Evolutionary conservation across 257 asterid species (phyloP).

Genomic region (Verbena officinalis): DNA sequence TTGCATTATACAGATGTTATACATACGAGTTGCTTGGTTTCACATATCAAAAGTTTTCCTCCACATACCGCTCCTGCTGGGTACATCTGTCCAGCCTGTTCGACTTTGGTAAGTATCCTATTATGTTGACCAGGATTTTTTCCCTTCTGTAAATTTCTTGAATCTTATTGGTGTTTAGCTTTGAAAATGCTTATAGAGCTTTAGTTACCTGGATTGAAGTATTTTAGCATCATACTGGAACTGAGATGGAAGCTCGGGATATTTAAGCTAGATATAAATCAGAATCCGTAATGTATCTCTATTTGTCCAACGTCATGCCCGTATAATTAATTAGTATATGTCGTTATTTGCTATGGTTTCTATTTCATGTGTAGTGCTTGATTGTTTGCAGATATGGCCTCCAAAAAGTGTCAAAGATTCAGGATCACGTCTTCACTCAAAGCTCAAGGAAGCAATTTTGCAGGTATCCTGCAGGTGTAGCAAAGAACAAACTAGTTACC

Average conservation of each 20-base stretch:
- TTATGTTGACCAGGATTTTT: neutral
- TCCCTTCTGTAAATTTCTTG: constrained; percentile 11
- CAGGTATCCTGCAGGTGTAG: constrained; percentile 49
- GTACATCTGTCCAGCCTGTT: constrained; percentile 78
- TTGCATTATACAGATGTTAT: constrained; percentile 60
- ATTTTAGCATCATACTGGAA: neutral
- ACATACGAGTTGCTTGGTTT: constrained; percentile 77
- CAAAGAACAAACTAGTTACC: neutral
- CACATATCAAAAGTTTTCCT: constrained; percentile 80
- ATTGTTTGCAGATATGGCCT: constrained; percentile 88
- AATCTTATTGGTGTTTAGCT: neutral
- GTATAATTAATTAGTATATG: neutral
- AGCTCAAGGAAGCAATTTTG: constrained; percentile 85
- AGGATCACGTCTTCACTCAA: constrained; percentile 79
- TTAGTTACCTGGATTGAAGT: constrained; percentile 8
- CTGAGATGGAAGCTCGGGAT: neutral
- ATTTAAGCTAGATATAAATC: constrained; percentile 5
- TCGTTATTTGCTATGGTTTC: neutral
- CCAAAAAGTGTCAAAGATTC: constrained; percentile 94
- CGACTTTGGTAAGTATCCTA: constrained; percentile 60
- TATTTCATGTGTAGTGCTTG: neutral
- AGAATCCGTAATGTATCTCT: constrained; percentile 11
- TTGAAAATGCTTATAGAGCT: neutral
- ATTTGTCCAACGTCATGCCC: constrained; percentile 14
- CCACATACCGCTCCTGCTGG: constrained; percentile 89